Conservation (phyloP, 2,329 filamentous ascomycete genomes). For the Aschersonia sp. region DNA sequence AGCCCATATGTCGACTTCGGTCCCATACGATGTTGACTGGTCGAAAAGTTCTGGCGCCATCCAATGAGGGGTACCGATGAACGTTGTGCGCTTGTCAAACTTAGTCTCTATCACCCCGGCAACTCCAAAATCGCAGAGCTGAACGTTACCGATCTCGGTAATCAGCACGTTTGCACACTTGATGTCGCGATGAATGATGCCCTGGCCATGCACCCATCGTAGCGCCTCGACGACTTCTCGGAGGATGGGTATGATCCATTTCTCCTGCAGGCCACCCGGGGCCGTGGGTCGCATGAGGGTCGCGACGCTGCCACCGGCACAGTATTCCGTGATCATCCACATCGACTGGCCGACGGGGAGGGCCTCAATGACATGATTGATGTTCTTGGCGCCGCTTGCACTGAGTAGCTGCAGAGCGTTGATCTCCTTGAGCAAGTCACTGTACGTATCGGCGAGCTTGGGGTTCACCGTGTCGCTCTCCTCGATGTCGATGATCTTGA, state of each 20-base stretch:
- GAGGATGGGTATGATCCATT: slow-evolving; percentile 54
- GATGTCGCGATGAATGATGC: slow-evolving; percentile 58
- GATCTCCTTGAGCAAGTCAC: slow-evolving; percentile 55
- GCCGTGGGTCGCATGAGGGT: slow-evolving; percentile 56
- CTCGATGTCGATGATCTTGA: slow-evolving; percentile 78
- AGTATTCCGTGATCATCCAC: slow-evolving; percentile 83
- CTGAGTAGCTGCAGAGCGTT: slow-evolving; percentile 57
- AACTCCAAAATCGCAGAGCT: slow-evolving; percentile 76
- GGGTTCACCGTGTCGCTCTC: slow-evolving; percentile 56
- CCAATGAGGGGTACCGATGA: slow-evolving; percentile 74
- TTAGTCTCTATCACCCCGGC: slow-evolving; percentile 64
- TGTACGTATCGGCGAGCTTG: slow-evolving; percentile 50
- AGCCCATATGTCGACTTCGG: slow-evolving; percentile 71
- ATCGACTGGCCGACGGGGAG: slow-evolving; percentile 64
- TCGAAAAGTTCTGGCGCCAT: slow-evolving; percentile 73
- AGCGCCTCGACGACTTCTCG: slow-evolving; percentile 53
- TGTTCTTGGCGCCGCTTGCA: slow-evolving; percentile 60
- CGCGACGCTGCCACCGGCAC: slow-evolving; percentile 68
- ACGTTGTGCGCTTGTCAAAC: slow-evolving; percentile 62
- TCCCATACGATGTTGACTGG: slow-evolving; percentile 48
- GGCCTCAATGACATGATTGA: slow-evolving; percentile 70
- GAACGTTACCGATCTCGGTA: slow-evolving; percentile 60
- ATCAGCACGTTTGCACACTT: slow-evolving; percentile 71
- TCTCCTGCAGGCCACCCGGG: slow-evolving; percentile 51
- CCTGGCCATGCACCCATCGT: slow-evolving; percentile 52